phyloP scores from a whole-genome alignment of 441 rosid species.

The Kokia cookei region DNA sequence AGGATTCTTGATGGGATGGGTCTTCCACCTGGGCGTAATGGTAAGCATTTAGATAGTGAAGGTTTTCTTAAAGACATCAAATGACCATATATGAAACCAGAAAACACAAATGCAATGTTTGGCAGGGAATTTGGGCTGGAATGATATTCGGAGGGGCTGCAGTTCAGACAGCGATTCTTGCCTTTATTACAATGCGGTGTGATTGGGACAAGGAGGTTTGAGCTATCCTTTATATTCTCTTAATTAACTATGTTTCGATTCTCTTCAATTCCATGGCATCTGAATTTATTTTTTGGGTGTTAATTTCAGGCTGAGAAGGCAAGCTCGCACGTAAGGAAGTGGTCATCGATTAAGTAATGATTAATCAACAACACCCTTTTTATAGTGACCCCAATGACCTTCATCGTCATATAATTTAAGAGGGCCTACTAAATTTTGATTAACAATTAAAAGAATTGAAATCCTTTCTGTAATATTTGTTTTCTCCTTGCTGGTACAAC shows the following conservation, averaged over 20 bases:
- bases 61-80: not conserved
- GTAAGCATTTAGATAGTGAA: slow-evolving; percentile 20
- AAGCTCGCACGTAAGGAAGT: slow-evolving; percentile 41
- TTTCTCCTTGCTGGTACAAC: not conserved
- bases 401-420: not conserved
- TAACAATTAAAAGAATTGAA: not conserved
- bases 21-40: slow-evolving; percentile 66
- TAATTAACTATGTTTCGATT: not conserved
- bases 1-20: slow-evolving; percentile 85
- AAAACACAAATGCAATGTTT: not conserved
- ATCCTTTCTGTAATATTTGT: not conserved
- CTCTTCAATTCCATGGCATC: not conserved
- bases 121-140: slow-evolving; percentile 87
- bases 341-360: slow-evolving; percentile 32
- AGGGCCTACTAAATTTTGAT: not conserved
- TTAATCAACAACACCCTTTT: not conserved
- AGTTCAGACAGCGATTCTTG: slow-evolving; percentile 55
- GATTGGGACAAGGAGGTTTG: slow-evolving; percentile 87
- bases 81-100: not conserved
- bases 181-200: slow-evolving; percentile 51
- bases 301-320: slow-evolving; percentile 62
- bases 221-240: not conserved
- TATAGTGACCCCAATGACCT: not conserved
- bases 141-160: slow-evolving; percentile 93
- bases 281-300: not conserved